These are phyloP conservation scores for Persicaria tinctoria DNA, from an alignment of 148 eudicot genomes.

Conservation along the genomic window DNA sequence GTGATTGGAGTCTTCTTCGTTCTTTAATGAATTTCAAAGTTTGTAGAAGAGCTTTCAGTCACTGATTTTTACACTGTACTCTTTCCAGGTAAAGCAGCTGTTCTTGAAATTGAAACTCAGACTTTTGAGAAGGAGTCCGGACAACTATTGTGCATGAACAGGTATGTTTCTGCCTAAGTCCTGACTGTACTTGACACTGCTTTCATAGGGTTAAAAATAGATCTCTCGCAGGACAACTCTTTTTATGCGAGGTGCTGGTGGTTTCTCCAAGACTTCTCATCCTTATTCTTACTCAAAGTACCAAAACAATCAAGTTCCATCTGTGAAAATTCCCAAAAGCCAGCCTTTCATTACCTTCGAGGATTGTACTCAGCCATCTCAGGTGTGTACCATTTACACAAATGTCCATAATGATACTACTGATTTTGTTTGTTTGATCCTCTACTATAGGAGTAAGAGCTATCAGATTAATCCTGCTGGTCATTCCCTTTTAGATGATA, in stretches of 20 bases:
- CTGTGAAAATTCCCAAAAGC: constrained; percentile 54
- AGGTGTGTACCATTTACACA: constrained; percentile 36
- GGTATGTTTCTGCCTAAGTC: background rate
- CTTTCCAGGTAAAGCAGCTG: constrained; percentile 73
- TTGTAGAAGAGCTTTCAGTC: background rate
- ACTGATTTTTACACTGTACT: background rate
- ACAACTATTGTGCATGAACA: constrained; percentile 42
- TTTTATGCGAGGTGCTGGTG: constrained; percentile 87
- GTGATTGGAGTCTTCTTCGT: background rate
- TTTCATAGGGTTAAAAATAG: constrained; percentile 5
- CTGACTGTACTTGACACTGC: background rate
- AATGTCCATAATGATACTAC: background rate
- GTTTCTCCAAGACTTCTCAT: constrained; percentile 70
- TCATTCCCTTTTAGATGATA: background rate
- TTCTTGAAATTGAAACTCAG: constrained; percentile 61
- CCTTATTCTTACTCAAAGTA: constrained; percentile 59
- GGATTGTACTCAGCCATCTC: constrained; percentile 79
- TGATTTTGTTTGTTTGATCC: background rate
- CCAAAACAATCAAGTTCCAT: constrained; percentile 33
- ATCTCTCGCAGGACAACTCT: constrained; percentile 39
- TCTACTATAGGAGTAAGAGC: background rate
- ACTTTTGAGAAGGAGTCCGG: constrained; percentile 64
- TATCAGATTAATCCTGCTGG: background rate
- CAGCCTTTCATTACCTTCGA: constrained; percentile 71
- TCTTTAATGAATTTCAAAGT: background rate